These are phyloP conservation scores for Mycena belliarum DNA, from an alignment of 768 basidiomycete genomes.

Conservation along the genomic window DNA sequence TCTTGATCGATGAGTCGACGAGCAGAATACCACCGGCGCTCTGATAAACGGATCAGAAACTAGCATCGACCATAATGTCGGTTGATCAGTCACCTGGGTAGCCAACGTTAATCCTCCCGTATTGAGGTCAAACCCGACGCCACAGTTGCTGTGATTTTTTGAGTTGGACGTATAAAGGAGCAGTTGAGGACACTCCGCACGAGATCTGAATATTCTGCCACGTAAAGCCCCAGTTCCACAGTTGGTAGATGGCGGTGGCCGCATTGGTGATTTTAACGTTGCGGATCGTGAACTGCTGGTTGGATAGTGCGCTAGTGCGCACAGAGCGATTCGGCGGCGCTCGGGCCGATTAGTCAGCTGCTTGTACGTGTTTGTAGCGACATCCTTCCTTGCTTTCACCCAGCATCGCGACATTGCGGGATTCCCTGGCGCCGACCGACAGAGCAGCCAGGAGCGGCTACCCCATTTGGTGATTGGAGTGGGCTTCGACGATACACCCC, in stretches of 20 bases:
- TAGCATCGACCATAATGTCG: too few species aligned
- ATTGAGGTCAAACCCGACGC: slow-evolving; percentile 3
- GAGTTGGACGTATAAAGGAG: not conserved
- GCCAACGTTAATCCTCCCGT: not conserved
- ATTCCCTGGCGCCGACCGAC: too few species aligned
- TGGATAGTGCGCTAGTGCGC: too few species aligned
- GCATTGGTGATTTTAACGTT: slow-evolving; percentile 5
- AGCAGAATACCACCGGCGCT: not conserved
- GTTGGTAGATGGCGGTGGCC: not conserved
- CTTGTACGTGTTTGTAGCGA: too few species aligned
- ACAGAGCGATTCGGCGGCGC: too few species aligned
- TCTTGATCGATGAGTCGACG: not conserved
- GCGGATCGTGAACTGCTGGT: slow-evolving; percentile 8
- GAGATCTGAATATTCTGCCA: slow-evolving; percentile 1
- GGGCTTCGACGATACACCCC: too few species aligned
- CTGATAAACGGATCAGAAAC: not conserved
- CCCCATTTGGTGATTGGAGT: too few species aligned
- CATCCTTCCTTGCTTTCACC: too few species aligned
- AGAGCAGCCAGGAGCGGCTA: too few species aligned
- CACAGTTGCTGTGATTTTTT: not conserved
- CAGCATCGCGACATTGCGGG: too few species aligned
- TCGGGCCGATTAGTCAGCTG: too few species aligned
- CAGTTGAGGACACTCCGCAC: not conserved
- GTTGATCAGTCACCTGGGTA: not conserved
- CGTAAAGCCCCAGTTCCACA: slow-evolving; percentile 5